These are phyloP conservation scores for Megacollybia marginata DNA, from an alignment of 768 basidiomycete species.

Conservation along the genomic window DNA sequence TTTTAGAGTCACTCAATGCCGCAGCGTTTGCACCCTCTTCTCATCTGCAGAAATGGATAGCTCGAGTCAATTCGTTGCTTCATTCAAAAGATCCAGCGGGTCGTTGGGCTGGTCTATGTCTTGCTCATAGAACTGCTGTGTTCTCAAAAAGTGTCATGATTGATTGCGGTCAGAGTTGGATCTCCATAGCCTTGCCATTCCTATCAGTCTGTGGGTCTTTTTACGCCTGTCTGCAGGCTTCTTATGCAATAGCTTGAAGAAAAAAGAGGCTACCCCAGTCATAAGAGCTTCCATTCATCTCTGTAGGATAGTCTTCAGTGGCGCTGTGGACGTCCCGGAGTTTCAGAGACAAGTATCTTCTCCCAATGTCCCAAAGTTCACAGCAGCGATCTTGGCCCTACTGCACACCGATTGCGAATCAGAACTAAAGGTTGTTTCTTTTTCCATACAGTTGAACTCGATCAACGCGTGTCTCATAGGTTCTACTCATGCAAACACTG, in stretches of 20 bases:
- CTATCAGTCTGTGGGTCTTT: conserved; percentile 54
- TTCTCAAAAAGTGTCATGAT: conserved; percentile 55
- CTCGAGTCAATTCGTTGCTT: conserved; percentile 65
- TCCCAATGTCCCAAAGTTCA: conserved; percentile 70
- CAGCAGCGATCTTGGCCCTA: conserved; percentile 45
- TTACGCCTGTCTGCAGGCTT: conserved; percentile 10
- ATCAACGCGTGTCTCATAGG: conserved; percentile 22
- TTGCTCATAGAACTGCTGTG: conserved; percentile 60
- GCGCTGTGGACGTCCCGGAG: conserved; percentile 56
- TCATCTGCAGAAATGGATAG: conserved; percentile 68
- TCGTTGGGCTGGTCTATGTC: conserved; percentile 73
- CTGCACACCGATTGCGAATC: conserved; percentile 42
- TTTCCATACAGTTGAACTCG: neutral
- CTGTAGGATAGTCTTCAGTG: conserved; percentile 51
- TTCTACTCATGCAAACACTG: conserved; percentile 39
- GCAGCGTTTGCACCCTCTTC: conserved; percentile 52
- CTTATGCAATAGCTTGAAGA: conserved; percentile 36
- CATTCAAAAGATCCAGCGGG: conserved; percentile 72
- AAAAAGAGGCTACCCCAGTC: conserved; percentile 55
- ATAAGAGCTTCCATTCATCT: conserved; percentile 62
- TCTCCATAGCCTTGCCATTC: conserved; percentile 53
- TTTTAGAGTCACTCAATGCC: conserved; percentile 46
- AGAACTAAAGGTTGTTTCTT: conserved; percentile 46
- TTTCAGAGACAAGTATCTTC: conserved; percentile 74
- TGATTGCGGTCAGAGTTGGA: conserved; percentile 69